Conservation (phyloP, 2,329 filamentous ascomycete species). For the Neofusicoccum sp. region DNA sequence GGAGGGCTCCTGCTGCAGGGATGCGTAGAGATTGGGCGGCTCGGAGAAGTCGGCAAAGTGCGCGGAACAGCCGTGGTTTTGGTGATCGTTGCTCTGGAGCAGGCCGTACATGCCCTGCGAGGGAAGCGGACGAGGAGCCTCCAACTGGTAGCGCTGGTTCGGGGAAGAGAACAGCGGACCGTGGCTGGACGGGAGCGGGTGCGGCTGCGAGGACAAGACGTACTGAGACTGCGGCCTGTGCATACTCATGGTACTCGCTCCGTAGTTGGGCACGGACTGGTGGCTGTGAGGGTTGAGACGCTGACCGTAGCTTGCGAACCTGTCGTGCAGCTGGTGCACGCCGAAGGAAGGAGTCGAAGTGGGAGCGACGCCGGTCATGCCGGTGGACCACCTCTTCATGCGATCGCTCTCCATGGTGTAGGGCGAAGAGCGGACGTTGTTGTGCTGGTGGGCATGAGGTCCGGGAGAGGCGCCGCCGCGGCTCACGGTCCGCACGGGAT, state of each 20-base stretch:
- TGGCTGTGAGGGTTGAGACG: conserved; percentile 49
- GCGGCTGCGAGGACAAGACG: conserved; percentile 40
- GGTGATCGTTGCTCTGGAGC: conserved; percentile 71
- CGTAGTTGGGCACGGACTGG: conserved; percentile 39
- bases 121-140: conserved; percentile 58
- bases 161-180: conserved; percentile 48
- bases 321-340: conserved; percentile 58
- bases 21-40: conserved; percentile 73
- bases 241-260: conserved; percentile 31
- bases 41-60: conserved; percentile 73
- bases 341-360: conserved; percentile 64
- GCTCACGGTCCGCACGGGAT: conserved; percentile 50
- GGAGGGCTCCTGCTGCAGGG: conserved; percentile 69
- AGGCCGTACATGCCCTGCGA: conserved; percentile 72
- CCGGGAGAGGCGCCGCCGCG: conserved; percentile 70
- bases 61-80: conserved; percentile 58
- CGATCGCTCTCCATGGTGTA: conserved; percentile 65
- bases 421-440: conserved; percentile 65
- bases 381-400: conserved; percentile 76
- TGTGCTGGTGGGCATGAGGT: conserved; percentile 49
- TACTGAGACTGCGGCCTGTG: conserved; percentile 35
- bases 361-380: conserved; percentile 37
- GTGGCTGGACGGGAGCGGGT: conserved; percentile 36
- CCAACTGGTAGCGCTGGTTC: conserved; percentile 52
- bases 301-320: conserved; percentile 60